Conservation (phyloP, 331 rosid species). For the Erythrophleum ivorense region DNA sequence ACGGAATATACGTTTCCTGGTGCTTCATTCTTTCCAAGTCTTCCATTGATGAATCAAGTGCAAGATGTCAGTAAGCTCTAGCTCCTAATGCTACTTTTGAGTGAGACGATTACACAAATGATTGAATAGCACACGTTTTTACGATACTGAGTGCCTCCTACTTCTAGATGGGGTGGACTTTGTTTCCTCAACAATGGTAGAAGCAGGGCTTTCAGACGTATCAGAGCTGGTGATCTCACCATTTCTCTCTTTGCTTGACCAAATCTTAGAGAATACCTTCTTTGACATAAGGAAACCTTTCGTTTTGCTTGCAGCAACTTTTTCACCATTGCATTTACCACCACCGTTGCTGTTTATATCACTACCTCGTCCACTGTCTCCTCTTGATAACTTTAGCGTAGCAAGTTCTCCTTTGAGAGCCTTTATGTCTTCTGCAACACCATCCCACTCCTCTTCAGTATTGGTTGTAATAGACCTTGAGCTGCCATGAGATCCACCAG, state of each 20-base stretch:
- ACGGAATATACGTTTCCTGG: constrained; percentile 9
- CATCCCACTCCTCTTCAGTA: constrained; percentile 90
- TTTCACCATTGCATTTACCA: constrained; percentile 53
- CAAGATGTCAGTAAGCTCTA: constrained; percentile 60
- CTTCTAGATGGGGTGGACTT: constrained; percentile 87
- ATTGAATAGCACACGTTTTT: constrained; percentile 41
- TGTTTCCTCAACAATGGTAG: constrained; percentile 76
- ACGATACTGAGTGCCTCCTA: constrained; percentile 80
- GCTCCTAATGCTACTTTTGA: constrained; percentile 52
- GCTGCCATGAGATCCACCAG: constrained; percentile 78
- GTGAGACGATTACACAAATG: constrained; percentile 53
- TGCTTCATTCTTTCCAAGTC: constrained; percentile 9
- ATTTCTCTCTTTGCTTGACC: constrained; percentile 79
- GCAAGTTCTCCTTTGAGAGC: constrained; percentile 76
- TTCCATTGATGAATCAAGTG: constrained; percentile 15
- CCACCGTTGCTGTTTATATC: constrained; percentile 41
- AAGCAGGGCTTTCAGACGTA: constrained; percentile 89
- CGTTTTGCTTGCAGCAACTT: constrained; percentile 61
- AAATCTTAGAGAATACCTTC: constrained; percentile 81
- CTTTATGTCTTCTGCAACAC: constrained; percentile 71
- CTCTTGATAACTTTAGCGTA: constrained; percentile 49
- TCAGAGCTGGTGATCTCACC: constrained; percentile 81
- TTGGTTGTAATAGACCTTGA: constrained; percentile 87
- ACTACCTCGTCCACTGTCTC: constrained; percentile 39
- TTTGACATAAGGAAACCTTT: constrained; percentile 70